Conservation (phyloP, 2,329 filamentous ascomycete species). For the Nigrograna mackinnonii region DNA sequence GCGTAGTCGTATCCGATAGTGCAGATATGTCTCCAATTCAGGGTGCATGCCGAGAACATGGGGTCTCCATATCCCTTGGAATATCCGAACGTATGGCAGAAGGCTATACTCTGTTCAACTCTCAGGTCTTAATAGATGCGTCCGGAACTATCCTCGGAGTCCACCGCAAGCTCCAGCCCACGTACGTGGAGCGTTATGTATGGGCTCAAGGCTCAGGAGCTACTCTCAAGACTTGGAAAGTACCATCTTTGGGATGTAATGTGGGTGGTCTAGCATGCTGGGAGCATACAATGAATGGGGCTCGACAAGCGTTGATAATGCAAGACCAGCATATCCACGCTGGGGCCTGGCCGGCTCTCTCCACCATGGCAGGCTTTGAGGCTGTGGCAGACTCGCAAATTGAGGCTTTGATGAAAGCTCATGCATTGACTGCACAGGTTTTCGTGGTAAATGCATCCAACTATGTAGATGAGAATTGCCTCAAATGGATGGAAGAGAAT, state of each 20-base stretch:
- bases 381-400: constrained; percentile 47
- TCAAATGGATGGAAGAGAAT: constrained; percentile 45
- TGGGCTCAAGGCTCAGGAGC: constrained; percentile 41
- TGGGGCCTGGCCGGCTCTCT: constrained; percentile 43
- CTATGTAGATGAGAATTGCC: constrained; percentile 47
- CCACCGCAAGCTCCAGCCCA: constrained; percentile 44
- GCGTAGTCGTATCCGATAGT: constrained; percentile 34
- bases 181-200: constrained; percentile 36
- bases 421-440: constrained; percentile 49
- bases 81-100: constrained; percentile 37
- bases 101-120: constrained; percentile 41
- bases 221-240: constrained; percentile 31
- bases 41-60: constrained; percentile 32
- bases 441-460: constrained; percentile 49
- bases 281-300: constrained; percentile 44
- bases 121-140: constrained; percentile 37
- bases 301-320: constrained; percentile 37
- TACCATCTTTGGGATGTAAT: constrained; percentile 36
- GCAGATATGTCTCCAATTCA: constrained; percentile 34
- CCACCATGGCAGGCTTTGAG: constrained; percentile 44
- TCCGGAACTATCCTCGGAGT: constrained; percentile 38
- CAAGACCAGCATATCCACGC: constrained; percentile 42
- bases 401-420: constrained; percentile 51
- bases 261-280: constrained; percentile 41
- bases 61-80: constrained; percentile 37